A percentile compares a stretch with the other conserved stretches of the same genome.
These are phyloP conservation scores for Odontarrhena argentea DNA, from an alignment of 345 rosid species.

Conservation along the genomic window DNA sequence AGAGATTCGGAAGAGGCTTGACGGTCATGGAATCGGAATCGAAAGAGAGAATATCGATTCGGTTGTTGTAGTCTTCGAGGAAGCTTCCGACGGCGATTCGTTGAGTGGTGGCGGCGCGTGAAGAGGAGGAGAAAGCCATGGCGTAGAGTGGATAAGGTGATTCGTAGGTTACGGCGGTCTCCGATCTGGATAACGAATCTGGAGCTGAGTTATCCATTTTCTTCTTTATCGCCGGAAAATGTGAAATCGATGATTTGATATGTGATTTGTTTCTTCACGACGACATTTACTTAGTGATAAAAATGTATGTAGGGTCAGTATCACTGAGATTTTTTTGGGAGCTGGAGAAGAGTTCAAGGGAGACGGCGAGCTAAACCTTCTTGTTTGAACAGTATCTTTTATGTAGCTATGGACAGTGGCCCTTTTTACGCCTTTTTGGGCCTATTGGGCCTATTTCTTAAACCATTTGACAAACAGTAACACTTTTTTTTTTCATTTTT, in stretches of 20 bases:
- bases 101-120: constrained; percentile 39
- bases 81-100: constrained; percentile 91
- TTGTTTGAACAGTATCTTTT: not conserved
- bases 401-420: not conserved
- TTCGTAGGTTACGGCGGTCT: constrained; percentile 76
- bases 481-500: too few species aligned
- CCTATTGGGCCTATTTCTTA: not conserved
- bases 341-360: constrained; percentile 13
- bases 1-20: constrained; percentile 55
- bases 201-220: constrained; percentile 79
- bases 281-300: constrained; percentile 7
- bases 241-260: constrained; percentile 8
- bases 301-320: constrained; percentile 11
- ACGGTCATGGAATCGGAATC: constrained; percentile 71
- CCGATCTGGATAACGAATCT: constrained; percentile 75
- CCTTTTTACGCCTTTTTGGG: constrained; percentile 1
- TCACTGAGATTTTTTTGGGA: not conserved
- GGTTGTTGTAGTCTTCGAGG: constrained; percentile 78
- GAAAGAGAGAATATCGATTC: constrained; percentile 80
- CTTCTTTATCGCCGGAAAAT: not conserved
- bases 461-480: too few species aligned
- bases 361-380: constrained; percentile 13
- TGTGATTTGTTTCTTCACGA: constrained; percentile 16
- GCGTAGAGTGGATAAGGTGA: constrained; percentile 83
- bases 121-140: constrained; percentile 77